Evolutionary conservation across 192 early-diverging fungal species (phyloP).

Genomic region (Pilobolus umbonatus): DNA sequence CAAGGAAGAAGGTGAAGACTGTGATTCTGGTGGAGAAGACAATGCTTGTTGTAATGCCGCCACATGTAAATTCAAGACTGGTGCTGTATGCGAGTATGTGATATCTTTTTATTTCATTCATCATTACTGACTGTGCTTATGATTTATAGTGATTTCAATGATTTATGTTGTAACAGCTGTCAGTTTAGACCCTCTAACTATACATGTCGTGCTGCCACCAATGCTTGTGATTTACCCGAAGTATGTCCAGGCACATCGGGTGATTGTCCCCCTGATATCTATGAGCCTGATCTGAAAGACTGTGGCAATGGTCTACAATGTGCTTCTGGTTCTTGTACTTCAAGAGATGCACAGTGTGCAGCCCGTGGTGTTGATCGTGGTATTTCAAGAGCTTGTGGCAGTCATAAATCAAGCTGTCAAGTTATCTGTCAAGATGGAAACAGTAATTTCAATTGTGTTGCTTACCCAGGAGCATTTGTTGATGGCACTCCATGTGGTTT

Average conservation of each 20-base stretch:
- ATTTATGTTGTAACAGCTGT: constrained; percentile 81
- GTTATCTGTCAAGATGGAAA: background rate
- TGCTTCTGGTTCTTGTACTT: constrained; percentile 73
- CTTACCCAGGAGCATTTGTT: constrained; percentile 60
- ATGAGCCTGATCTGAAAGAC: constrained; percentile 56
- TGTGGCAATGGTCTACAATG: constrained; percentile 64
- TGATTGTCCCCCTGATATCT: constrained; percentile 69
- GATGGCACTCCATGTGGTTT: constrained; percentile 75
- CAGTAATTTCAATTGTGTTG: constrained; percentile 34
- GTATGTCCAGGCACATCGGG: constrained; percentile 69
- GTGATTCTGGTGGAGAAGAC: constrained; percentile 79
- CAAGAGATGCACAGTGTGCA: constrained; percentile 65
- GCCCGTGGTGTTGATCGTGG: constrained; percentile 53
- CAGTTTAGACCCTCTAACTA: constrained; percentile 51
- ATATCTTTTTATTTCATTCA: background rate
- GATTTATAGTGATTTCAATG: constrained; percentile 64
- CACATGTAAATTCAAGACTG: constrained; percentile 77
- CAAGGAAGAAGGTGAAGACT: constrained; percentile 85
- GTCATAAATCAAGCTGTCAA: constrained; percentile 14
- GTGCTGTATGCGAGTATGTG: constrained; percentile 68
- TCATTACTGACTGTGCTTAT: background rate
- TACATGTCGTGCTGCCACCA: constrained; percentile 72
- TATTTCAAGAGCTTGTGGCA: constrained; percentile 59
- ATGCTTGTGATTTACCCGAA: constrained; percentile 79
- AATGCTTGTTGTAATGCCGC: constrained; percentile 80